Evolutionary conservation across 1,139 yeast genomes (phyloP), one percentile per base, ranked within the genome.

Genomic region (Blastobotrys indianensis): DNA sequence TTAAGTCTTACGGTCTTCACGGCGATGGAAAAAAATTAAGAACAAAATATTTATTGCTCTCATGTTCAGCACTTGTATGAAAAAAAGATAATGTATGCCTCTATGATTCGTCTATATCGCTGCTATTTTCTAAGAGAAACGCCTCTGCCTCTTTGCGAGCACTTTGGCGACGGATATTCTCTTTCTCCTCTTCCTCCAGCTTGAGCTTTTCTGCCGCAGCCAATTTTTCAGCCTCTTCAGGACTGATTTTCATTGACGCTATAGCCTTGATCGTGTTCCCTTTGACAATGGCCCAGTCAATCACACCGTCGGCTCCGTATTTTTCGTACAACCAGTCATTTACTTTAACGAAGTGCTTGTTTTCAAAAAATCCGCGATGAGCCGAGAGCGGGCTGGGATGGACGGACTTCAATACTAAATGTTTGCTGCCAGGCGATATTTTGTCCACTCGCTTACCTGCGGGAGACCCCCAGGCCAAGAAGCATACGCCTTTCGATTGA

Each of bases 361-460:
- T 80, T 4, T 79, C 77, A 57, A 87, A 87, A 60, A 85, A 88
- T 0, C 94, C 94, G 45, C 95, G 71, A 28, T 80, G 73, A 0
- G 98, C 98, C 53, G 95, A 84, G 46, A 92, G 68, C 1, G 99
- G 98, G 35, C 95, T 85, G 1, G 99, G 99, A 65, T 94, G 99
- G 1, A 87, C 97, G 0, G 90, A 74, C 51, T 74, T 75, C 39
- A 92, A 66, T 0, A 86, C 78, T 20, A 60, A 53, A 47, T 75
- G 70, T 15, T 62, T 42, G 7, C 28, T 34, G 40, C 65, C 68
- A 28, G 67, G 74, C 11, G 53, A 60, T 43, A 63, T 60, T 49
- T 68, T 69, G 38, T 71, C 73, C 1, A 87, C 74, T 33, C 94
- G 69, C 51, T 79, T 82, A 45, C 82, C 88, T 0, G 98, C 98